phyloP scores from a whole-genome alignment of 1,139 yeast species.

The Zygoascus sp. region DNA sequence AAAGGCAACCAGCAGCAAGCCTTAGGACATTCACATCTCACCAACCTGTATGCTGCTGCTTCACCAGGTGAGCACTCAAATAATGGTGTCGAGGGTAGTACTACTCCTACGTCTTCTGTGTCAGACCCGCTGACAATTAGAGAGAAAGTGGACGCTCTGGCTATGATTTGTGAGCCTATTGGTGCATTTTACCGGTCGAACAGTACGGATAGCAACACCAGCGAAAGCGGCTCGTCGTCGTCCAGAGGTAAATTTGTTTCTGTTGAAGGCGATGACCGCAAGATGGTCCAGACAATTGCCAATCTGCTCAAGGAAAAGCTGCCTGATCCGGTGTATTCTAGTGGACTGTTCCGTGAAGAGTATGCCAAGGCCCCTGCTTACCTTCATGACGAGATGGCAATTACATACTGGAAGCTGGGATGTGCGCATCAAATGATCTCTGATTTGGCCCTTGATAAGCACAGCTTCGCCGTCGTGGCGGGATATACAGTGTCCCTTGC shows the following conservation, averaged over 20 bases:
- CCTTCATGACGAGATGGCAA: slow-evolving; percentile 24
- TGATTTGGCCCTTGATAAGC: slow-evolving; percentile 17
- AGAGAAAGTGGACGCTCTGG: slow-evolving; percentile 29
- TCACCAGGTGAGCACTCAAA: slow-evolving; percentile 1
- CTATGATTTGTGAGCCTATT: slow-evolving; percentile 26
- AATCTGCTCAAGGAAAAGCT: slow-evolving; percentile 19
- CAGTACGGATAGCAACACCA: slow-evolving; percentile 13
- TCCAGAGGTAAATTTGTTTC: slow-evolving; percentile 22
- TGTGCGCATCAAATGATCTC: slow-evolving; percentile 28
- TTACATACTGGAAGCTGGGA: slow-evolving; percentile 29
- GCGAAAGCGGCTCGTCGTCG: background rate
- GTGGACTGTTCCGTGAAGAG: slow-evolving; percentile 19
- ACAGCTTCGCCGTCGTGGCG: slow-evolving; percentile 23
- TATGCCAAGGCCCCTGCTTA: slow-evolving; percentile 20
- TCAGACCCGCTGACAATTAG: slow-evolving; percentile 19
- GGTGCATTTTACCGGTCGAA: slow-evolving; percentile 9
- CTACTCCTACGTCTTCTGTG: slow-evolving; percentile 2
- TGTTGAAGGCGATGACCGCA: slow-evolving; percentile 28
- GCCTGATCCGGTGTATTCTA: slow-evolving; percentile 11
- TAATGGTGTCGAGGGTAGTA: slow-evolving; percentile 1
- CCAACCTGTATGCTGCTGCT: background rate
- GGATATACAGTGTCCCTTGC: slow-evolving; percentile 30
- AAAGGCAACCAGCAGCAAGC: slow-evolving; percentile 9
- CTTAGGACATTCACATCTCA: slow-evolving; percentile 2
- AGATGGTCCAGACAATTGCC: slow-evolving; percentile 20